Evolutionary conservation across 2,329 filamentous ascomycete genomes (phyloP), one percentile per base, ranked within the genome.

Genomic region (Penicillium sp.): DNA sequence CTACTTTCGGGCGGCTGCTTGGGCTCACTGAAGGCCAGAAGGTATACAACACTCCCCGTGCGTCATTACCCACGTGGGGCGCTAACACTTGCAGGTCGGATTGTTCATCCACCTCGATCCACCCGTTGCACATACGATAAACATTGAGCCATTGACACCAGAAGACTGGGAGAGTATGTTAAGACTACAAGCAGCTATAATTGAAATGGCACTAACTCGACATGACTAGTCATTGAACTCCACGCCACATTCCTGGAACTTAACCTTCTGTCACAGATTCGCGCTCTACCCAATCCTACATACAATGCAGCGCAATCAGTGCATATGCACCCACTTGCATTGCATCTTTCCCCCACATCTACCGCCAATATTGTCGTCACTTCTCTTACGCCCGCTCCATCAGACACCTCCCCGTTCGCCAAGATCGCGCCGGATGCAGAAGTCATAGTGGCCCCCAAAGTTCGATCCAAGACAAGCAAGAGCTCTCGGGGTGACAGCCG

Each of bases 391-490:
- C 94, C 94, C 1, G 79, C 85, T 0, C 85, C 86, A 4, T 73
- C 88, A 2, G 78, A 84, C 3, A 83, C 86, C 46, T 82, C 85
- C 2, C 82, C 90, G 0, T 99, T 99, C 69, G 91, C 90, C 27
- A 97, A 97, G 73, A 90, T 99, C 48, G 89, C 90, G 0, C 89
- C 92, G 0, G 91, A 97, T 69, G 93, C 93, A 23, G 94, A 99
- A 74, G 92, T 99, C 47, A 96, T 97, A 61, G 94, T 99, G 57
- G 94, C 94, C 4, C 94, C 94, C 1, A 99, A 99, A 76, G 88
- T 87, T 27, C 84, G 93, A 52, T 81, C 88, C 40, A 91, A 90
- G 70, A 77, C 81, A 34, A 79, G 85, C 4, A 83, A 86, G 53
- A 81, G 76, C 56, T 75, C 77, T 31, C 83, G 79, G n/a, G 84